A percentile compares a stretch with the other conserved stretches of the same genome.
These are phyloP conservation scores for Annulohypoxylon maeteangense DNA, from an alignment of 495 filamentous ascomycete species.

Conservation along the genomic window DNA sequence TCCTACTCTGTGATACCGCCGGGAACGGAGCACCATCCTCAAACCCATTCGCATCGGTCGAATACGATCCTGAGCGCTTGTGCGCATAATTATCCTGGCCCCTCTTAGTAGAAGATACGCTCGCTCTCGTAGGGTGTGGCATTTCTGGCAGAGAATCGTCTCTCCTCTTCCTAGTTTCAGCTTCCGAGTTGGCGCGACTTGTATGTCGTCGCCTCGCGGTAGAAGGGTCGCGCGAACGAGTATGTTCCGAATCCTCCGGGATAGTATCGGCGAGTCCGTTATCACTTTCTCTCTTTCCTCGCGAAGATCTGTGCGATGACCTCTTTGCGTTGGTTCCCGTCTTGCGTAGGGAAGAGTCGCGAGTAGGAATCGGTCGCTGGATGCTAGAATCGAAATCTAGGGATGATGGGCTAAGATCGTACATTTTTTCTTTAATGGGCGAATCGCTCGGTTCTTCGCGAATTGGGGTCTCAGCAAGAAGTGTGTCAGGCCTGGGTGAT, in stretches of 20 bases:
- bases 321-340: slow-evolving; percentile 54
- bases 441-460: slow-evolving; percentile 59
- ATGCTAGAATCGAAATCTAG: slow-evolving; percentile 26
- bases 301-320: slow-evolving; percentile 51
- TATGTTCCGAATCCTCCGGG: slow-evolving; percentile 37
- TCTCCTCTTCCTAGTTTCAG: slow-evolving; percentile 30
- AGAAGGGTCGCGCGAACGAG: slow-evolving; percentile 47
- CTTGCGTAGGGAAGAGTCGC: slow-evolving; percentile 76
- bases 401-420: slow-evolving; percentile 24
- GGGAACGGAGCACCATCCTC: slow-evolving; percentile 78
- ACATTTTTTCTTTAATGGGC: slow-evolving; percentile 38
- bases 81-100: slow-evolving; percentile 40
- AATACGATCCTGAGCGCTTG: slow-evolving; percentile 43
- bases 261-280: slow-evolving; percentile 47
- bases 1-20: slow-evolving; percentile 66
- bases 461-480: slow-evolving; percentile 63
- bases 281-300: slow-evolving; percentile 56
- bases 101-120: slow-evolving; percentile 14
- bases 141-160: slow-evolving; percentile 42
- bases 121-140: slow-evolving; percentile 33
- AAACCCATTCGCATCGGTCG: slow-evolving; percentile 44
- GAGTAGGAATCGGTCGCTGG: slow-evolving; percentile 67
- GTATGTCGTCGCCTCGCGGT: slow-evolving; percentile 45
- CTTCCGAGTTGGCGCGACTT: slow-evolving; percentile 33
- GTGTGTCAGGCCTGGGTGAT: slow-evolving; percentile 54